phyloP scores from a whole-genome alignment of 352 stramenopile species.

The Saprolegnia diclina region DNA sequence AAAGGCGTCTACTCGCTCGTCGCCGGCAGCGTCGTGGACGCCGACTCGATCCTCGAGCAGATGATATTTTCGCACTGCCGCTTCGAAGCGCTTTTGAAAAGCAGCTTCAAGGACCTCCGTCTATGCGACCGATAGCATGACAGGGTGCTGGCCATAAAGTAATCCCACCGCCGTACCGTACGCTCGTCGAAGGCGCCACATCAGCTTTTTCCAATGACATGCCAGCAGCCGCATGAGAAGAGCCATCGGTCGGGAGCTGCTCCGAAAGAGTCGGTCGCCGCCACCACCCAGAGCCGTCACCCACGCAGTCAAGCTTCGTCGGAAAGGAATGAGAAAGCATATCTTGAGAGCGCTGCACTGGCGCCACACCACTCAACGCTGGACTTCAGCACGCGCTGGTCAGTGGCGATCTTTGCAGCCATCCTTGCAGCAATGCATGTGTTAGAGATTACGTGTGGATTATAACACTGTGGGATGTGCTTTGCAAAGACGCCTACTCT shows the following conservation, averaged over 20 bases:
- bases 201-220: neutral
- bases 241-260: neutral
- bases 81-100: slow-evolving; percentile 10
- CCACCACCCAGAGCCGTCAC: too few species aligned
- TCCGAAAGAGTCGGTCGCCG: neutral
- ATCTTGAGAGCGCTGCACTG: too few species aligned
- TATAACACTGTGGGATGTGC: neutral
- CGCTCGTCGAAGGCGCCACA: neutral
- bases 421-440: too few species aligned
- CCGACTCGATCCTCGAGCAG: slow-evolving; percentile 2
- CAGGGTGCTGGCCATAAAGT: too few species aligned
- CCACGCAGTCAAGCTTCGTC: too few species aligned
- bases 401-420: too few species aligned
- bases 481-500: neutral
- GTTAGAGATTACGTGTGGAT: neutral
- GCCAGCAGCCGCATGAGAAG: neutral
- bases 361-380: too few species aligned
- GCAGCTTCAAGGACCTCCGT: neutral
- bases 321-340: too few species aligned
- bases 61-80: slow-evolving; percentile 12
- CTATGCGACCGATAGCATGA: neutral
- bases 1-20: neutral
- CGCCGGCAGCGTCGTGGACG: neutral
- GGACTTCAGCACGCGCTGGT: too few species aligned
- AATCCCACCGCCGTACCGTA: neutral